Conservation (phyloP, 2,329 filamentous ascomycete genomes). For the Colletotrichum liriopes region DNA sequence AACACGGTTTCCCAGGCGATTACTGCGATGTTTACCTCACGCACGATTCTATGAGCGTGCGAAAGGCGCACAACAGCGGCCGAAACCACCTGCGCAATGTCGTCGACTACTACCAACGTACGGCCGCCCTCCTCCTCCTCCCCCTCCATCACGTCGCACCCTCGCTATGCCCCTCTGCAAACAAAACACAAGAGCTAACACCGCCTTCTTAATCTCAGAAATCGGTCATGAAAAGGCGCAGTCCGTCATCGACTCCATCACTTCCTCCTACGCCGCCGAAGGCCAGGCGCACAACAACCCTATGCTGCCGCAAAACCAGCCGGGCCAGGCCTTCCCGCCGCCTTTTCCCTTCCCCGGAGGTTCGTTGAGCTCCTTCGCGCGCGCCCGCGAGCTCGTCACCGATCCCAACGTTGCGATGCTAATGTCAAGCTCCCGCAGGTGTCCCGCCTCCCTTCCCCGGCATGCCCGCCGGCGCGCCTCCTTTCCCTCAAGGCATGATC, state of each 20-base stretch:
- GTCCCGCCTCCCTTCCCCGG: slow-evolving; percentile 73
- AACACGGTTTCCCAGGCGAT: slow-evolving; percentile 73
- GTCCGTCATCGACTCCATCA: slow-evolving; percentile 98
- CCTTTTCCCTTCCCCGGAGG: slow-evolving; percentile 76
- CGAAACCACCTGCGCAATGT: slow-evolving; percentile 98
- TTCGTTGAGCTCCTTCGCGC: slow-evolving; percentile 45
- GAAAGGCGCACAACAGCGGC: slow-evolving; percentile 97
- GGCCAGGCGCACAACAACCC: slow-evolving; percentile 90
- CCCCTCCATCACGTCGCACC: too few species aligned
- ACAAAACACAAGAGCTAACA: slow-evolving; percentile 35
- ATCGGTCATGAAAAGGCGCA: slow-evolving; percentile 99
- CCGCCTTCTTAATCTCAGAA: slow-evolving; percentile 69
- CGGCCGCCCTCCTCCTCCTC: slow-evolving; percentile 46
- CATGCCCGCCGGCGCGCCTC: slow-evolving; percentile 59
- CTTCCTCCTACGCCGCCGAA: slow-evolving; percentile 93
- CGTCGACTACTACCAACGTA: slow-evolving; percentile 97
- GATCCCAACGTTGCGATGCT: slow-evolving; percentile 6
- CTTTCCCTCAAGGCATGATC: slow-evolving; percentile 59
- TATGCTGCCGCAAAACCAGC: slow-evolving; percentile 81
- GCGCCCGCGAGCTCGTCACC: not conserved
- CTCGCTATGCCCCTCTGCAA: not conserved
- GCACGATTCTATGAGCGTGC: slow-evolving; percentile 99
- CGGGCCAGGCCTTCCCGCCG: slow-evolving; percentile 66
- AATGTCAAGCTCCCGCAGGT: slow-evolving; percentile 55
- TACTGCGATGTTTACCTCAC: slow-evolving; percentile 99